These are phyloP conservation scores for Durusdinium trenchii DNA, from an alignment of 73 alveolate species.

Conservation along the genomic window DNA sequence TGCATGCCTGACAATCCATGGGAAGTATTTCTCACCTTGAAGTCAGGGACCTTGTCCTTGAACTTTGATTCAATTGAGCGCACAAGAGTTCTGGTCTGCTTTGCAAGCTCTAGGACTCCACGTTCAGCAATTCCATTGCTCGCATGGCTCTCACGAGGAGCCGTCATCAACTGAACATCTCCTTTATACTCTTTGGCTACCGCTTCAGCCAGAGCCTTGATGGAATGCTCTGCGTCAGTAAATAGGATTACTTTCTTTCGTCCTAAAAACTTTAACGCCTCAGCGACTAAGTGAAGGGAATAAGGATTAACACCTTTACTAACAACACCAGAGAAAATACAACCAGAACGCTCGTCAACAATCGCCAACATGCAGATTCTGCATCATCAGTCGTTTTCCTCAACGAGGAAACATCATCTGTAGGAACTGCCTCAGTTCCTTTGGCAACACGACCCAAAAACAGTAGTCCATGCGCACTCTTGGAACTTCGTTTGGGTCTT, in stretches of 20 bases:
- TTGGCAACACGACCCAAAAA: neutral
- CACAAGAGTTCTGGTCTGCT: neutral
- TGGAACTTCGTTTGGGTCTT: neutral
- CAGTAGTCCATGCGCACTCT: neutral
- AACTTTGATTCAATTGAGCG: neutral
- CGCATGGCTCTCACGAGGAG: neutral
- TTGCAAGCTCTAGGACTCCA: neutral
- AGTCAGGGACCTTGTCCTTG: neutral
- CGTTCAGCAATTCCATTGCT: neutral
- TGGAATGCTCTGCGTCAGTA: neutral
- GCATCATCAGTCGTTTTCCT: neutral
- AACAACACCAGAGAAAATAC: neutral
- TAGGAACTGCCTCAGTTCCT: neutral
- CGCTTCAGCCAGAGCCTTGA: constrained; percentile 20
- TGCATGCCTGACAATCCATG: neutral
- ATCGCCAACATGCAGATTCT: neutral
- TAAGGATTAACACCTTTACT: neutral
- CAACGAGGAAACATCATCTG: too few species aligned
- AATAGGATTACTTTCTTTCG: neutral
- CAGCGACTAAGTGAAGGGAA: neutral
- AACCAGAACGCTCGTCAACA: neutral
- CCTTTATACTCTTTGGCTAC: neutral
- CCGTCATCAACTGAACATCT: neutral
- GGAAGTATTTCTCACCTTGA: neutral
- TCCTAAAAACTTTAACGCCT: neutral